phyloP scores from a whole-genome alignment of 179 eudicot genomes.

The Sideroxylon spinosum region DNA sequence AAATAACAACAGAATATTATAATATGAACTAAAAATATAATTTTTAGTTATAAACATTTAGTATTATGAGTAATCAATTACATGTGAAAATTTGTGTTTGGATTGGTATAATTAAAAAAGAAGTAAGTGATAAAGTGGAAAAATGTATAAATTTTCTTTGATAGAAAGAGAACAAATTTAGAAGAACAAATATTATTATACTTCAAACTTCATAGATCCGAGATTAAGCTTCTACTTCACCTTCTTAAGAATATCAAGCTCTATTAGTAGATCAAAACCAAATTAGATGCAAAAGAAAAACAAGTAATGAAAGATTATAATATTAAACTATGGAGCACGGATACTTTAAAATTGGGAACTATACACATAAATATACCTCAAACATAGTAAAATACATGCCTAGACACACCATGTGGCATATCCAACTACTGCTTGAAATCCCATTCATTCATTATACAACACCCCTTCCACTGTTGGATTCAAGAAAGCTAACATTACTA shows the following conservation, averaged over 20 bases:
- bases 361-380: too few relatives aligned
- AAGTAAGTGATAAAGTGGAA: background rate
- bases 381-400: too few relatives aligned
- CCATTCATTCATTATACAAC: too few relatives aligned
- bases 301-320: background rate
- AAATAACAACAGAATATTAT: too few relatives aligned
- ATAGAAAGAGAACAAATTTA: constrained; percentile 5
- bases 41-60: background rate
- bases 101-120: background rate
- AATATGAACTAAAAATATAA: too few relatives aligned
- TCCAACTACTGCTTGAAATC: too few relatives aligned
- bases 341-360: too few relatives aligned
- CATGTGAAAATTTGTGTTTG: background rate
- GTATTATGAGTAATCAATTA: background rate
- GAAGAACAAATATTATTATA: constrained; percentile 17
- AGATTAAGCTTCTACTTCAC: constrained; percentile 90
- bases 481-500: too few relatives aligned
- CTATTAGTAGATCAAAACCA: constrained; percentile 34
- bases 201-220: constrained; percentile 91
- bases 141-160: too few relatives aligned
- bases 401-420: too few relatives aligned
- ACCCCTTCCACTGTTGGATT: too few relatives aligned
- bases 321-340: too few relatives aligned
- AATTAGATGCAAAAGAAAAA: constrained; percentile 13
- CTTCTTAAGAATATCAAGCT: constrained; percentile 90